Evolutionary conservation across 202 grass and related monocot genomes (phyloP), one percentile per base, ranked within the genome.

Genomic region (Bolboschoenoplectus hybrid): DNA sequence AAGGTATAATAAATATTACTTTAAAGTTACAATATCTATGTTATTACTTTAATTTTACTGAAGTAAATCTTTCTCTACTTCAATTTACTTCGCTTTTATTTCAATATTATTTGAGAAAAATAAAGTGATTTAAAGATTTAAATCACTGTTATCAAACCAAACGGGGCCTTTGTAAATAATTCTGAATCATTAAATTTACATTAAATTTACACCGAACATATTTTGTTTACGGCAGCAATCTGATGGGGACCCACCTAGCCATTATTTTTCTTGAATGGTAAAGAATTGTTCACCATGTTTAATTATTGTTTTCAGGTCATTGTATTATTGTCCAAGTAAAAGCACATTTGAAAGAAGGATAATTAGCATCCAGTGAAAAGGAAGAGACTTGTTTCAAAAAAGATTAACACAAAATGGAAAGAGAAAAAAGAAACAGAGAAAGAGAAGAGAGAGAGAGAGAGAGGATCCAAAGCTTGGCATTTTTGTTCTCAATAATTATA

Each of bases 381-480:
- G 1, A 6, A 26, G 26, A 26, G 26, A 26, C 26, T 26, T 26
- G 26, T 26, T 26, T 26, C 26, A 26, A 0, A 26, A 26, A 26
- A 26, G 12, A 67, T 39, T 6, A 39, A 67, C 14, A 26, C 20
- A 63, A 63, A 43, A 72, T 72, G 7, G 1, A 73, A 73, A 73
- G 8, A 63, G 44, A 10, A 7, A 49, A 49, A 73, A 20, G 9
- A 10, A 66, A 36, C 9, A 66, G 9, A 66, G 10, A 36, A 38
- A 10, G 10, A 52, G 1, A 52, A 66, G 9, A 66, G 10, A 36
- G 13, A 10, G 10, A 52, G 1, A 52, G 8, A 34, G 68, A 47
- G 68, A 49, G 69, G 44, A 73, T 73, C 68, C 68, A 74, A 74
- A 78, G 49, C 51, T 57, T 57, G 74, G 6, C 12, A 38, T 38